Percentiles rank a stretch among this genome's conserved stretches.
Evolutionary conservation across 495 filamentous ascomycete species (phyloP).

Genomic region (Aspergillus sclerotiicarbonarius): DNA sequence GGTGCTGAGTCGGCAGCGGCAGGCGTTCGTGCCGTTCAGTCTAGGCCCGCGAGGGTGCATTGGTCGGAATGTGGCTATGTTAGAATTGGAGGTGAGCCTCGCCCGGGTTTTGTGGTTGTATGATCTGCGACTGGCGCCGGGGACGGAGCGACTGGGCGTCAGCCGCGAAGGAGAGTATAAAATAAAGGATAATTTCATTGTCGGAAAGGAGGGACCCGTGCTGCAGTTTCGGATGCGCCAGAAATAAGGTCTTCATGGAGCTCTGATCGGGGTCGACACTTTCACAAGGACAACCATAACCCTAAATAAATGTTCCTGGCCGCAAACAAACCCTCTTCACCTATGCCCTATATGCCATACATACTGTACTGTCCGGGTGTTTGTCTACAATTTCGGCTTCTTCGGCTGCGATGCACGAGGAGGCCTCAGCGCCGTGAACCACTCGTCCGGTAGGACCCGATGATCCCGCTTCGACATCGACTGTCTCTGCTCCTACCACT

Average conservation of each 20-base stretch:
- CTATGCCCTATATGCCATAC: no score
- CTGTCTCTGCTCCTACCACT: not conserved
- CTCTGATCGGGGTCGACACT: no score
- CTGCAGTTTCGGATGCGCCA: not conserved
- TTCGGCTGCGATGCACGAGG: no score
- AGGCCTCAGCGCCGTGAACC: no score
- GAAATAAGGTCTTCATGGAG: not conserved
- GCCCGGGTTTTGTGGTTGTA: constrained; percentile 49
- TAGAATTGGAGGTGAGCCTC: constrained; percentile 46
- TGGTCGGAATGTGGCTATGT: constrained; percentile 39
- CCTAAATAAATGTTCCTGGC: no score
- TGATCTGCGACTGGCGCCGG: constrained; percentile 21
- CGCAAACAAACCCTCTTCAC: no score
- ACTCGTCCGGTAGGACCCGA: no score
- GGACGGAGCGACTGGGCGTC: not conserved
- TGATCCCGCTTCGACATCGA: no score
- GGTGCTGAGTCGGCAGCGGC: not conserved
- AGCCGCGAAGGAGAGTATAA: not conserved
- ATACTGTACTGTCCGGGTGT: no score
- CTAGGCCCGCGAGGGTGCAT: constrained; percentile 26
- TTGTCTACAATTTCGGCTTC: no score
- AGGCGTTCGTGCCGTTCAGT: constrained; percentile 23
- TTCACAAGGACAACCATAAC: no score
- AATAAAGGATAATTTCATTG: not conserved
- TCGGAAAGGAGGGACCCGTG: not conserved